Conservation (phyloP, 768 basidiomycete species). For the Naganishia vishniacii region DNA sequence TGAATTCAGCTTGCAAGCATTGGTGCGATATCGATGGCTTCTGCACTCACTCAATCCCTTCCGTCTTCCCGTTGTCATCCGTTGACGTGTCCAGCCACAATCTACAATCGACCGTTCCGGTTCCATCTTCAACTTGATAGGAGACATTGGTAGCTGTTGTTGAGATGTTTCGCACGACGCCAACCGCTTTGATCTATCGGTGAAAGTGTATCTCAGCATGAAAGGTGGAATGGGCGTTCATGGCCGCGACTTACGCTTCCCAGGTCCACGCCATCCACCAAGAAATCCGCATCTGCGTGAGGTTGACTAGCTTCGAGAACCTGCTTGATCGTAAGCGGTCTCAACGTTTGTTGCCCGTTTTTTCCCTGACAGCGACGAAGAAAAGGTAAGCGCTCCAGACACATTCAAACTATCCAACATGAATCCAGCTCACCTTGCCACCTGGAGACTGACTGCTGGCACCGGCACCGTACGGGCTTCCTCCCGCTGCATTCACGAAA, state of each 20-base stretch:
- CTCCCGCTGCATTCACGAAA: conserved; percentile 15
- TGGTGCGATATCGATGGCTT: neutral
- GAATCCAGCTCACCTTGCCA: conserved; percentile 18
- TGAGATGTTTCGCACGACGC: conserved; percentile 63
- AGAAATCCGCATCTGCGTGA: conserved; percentile 83
- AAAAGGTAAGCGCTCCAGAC: neutral
- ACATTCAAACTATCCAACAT: too few relatives aligned
- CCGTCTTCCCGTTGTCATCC: conserved; percentile 51
- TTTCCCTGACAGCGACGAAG: conserved; percentile 17
- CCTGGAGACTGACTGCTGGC: conserved; percentile 18
- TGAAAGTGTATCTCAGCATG: neutral
- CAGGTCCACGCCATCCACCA: conserved; percentile 70
- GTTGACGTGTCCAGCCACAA: conserved; percentile 70
- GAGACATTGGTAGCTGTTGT: conserved; percentile 72
- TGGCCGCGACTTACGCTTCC: conserved; percentile 60
- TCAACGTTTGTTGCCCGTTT: conserved; percentile 51
- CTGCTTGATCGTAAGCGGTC: conserved; percentile 75
- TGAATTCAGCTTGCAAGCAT: neutral
- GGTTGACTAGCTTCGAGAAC: conserved; percentile 69
- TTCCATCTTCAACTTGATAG: conserved; percentile 79
- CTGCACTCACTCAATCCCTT: conserved; percentile 47
- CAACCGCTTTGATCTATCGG: conserved; percentile 66
- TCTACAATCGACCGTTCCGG: conserved; percentile 52
- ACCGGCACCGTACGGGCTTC: conserved; percentile 12
- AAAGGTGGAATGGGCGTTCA: neutral